phyloP scores from a whole-genome alignment of 345 rosid species.

The Isatis tinctoria region DNA sequence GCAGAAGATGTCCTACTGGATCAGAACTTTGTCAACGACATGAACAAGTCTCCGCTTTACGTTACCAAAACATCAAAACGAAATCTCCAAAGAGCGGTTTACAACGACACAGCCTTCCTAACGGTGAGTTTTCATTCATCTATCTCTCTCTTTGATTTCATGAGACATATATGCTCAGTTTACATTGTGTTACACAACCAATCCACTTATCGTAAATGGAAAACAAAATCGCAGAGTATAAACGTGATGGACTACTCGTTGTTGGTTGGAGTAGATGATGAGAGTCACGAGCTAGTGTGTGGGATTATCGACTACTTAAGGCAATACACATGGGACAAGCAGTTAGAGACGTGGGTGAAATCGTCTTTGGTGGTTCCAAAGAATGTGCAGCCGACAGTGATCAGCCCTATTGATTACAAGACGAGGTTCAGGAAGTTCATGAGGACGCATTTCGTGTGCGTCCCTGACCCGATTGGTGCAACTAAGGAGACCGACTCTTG shows the following conservation, averaged over 20 bases:
- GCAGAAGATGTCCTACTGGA: slow-evolving; percentile 81
- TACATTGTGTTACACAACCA: background rate
- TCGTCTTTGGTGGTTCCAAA: slow-evolving; percentile 80
- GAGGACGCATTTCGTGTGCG: slow-evolving; percentile 76
- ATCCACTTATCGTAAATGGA: background rate
- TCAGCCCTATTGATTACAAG: slow-evolving; percentile 90
- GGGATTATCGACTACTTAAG: slow-evolving; percentile 96
- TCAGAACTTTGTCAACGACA: slow-evolving; percentile 91
- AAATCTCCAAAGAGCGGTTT: slow-evolving; percentile 73
- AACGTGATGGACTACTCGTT: slow-evolving; percentile 98
- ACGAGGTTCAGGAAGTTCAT: slow-evolving; percentile 91
- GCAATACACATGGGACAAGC: slow-evolving; percentile 99
- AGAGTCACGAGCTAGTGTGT: slow-evolving; percentile 72
- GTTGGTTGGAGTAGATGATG: slow-evolving; percentile 79
- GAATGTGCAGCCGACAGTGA: slow-evolving; percentile 79
- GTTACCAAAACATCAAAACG: slow-evolving; percentile 77
- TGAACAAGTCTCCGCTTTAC: slow-evolving; percentile 86
- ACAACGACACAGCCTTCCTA: slow-evolving; percentile 93
- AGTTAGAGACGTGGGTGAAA: slow-evolving; percentile 96
- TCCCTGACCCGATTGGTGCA: slow-evolving; percentile 88
- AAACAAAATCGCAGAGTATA: slow-evolving; percentile 50
- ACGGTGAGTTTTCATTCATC: slow-evolving; percentile 49
- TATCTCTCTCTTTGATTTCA: background rate
- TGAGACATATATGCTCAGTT: background rate
- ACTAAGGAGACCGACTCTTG: slow-evolving; percentile 3